Evolutionary conservation across 2,329 filamentous ascomycete species (phyloP).

Genomic region (Aspergillus proliferans): DNA sequence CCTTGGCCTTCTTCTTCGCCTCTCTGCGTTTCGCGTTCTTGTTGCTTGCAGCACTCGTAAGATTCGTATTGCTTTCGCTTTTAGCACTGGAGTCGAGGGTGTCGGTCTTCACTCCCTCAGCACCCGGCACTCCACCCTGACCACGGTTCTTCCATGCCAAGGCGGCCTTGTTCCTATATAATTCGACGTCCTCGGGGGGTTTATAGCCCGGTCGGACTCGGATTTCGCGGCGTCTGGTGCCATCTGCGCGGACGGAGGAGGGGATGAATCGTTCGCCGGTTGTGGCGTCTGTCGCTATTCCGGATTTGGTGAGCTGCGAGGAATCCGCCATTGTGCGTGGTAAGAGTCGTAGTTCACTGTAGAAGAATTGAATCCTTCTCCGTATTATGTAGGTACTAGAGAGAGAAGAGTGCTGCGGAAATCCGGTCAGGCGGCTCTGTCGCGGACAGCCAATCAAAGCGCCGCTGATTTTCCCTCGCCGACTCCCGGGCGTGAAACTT

Average conservation of each 20-base stretch:
- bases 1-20: conserved; percentile 56
- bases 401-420: conserved; percentile 7
- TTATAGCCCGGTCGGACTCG: conserved; percentile 88
- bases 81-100: conserved; percentile 43
- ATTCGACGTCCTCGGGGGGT: conserved; percentile 88
- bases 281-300: conserved; percentile 68
- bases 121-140: conserved; percentile 67
- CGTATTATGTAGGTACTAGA: no score
- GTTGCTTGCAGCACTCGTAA: conserved; percentile 52
- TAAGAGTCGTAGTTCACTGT: conserved; percentile 2
- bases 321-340: conserved; percentile 46
- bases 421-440: conserved; percentile 15
- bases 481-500: conserved; percentile 30
- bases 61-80: conserved; percentile 45
- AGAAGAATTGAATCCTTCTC: not conserved
- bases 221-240: conserved; percentile 88
- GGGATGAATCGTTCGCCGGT: conserved; percentile 86
- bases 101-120: conserved; percentile 50
- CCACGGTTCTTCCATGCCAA: conserved; percentile 75
- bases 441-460: conserved; percentile 30
- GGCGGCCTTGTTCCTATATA: conserved; percentile 90
- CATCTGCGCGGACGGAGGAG: conserved; percentile 77
- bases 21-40: conserved; percentile 83
- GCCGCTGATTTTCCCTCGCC: conserved; percentile 32
- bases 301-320: conserved; percentile 45